Base-by-base conservation (phyloP, 331 rosid genomes). In the Quercus phellos region DNA sequence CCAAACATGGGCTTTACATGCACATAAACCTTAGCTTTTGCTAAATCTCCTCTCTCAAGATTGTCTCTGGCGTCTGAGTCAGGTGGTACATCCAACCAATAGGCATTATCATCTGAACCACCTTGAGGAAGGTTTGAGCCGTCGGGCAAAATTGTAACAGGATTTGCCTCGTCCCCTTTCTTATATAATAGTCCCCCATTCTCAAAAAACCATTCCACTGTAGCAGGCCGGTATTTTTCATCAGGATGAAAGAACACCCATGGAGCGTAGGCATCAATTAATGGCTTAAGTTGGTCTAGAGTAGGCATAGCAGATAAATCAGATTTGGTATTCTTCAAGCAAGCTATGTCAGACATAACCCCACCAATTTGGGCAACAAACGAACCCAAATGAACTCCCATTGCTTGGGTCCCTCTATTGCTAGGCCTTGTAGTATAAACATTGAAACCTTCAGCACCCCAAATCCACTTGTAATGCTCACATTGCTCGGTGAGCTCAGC, bases 1-100 rank as follows among this genome's bases (percentile, higher is more conserved):
- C 97, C 98, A 54, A 93, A 18, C 93, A 93, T 88, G 18, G 98
- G 93, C 53, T 93, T 93, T 18, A 78, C 83, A 76, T 88, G 94
- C 50, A 88, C 2, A 68, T 89, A 88, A 29, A 72, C 80, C 72
- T 89, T 79, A 1, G 75, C 70, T 53, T 35, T 76, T 71, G 74
- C 79, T 73, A 84, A 70, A 75, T 93, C 83, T 2, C 97, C 97
- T 1, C 73, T 83, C 50, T 87, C 87, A 1, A 93, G 90, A 68
- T 82, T 88, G 32, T 88, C 92, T 55, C 12, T 74, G 27, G 78
- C 84, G 35, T 63, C 66, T 35, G 82, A 24, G 9, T 87, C 94
- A 10, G 3, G 16, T 4, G 97, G 97, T 0, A 91, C 79, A 75
- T 89, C 91, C 19, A 93, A 2, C 98, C 98, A 93, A 79, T 81